Evolutionary conservation across 805 yeast genomes (phyloP), one percentile per base, ranked within the genome.

Genomic region (Brettanomyces nanus): DNA sequence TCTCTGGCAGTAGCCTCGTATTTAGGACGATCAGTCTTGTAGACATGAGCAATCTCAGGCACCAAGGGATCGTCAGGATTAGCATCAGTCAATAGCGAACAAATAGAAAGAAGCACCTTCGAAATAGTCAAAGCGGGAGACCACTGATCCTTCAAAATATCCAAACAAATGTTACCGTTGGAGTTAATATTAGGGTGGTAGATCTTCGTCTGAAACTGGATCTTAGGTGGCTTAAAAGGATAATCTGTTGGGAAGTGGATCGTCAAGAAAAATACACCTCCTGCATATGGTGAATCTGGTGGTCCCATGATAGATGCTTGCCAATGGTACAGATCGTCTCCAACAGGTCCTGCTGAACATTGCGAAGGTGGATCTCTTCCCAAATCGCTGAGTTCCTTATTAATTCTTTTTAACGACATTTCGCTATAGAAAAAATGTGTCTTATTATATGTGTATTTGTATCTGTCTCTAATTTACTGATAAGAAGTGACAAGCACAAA

Each of bases 231-330:
- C 69, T 92, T 92, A 73, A 90, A 92, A 40, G 98, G 98, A 64
- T 92, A 92, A 65, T 92, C 97, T 42, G 97, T 89, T 61, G 98
- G 98, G 83, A 92, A 92, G 62, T 87, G 95, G 62, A 92, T 87
- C 38, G 95, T 80, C 46, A 92, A 75, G 73, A 92, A 92, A 65
- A 92, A 92, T 32, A 90, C 96, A 56, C 97, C 98, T 32, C 65
- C 65, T 18, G 80, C 78, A 41, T 75, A 75, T 46, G 80, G 92
- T 34, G 96, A 85, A 66, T 92, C 97, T 50, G 95, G 76, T 36
- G 98, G 98, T 35, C 98, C 98, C 94, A 92, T 86, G 61, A 92
- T 92, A 31, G 97, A 89, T 30, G 97, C 98, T 68, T 92, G 97
- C 98, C 98, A 92, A 71, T 90, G 97, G 69, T 83, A 92, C 58